phyloP scores from a whole-genome alignment of 257 asterid genomes.

The Thymus quinquecostatus region DNA sequence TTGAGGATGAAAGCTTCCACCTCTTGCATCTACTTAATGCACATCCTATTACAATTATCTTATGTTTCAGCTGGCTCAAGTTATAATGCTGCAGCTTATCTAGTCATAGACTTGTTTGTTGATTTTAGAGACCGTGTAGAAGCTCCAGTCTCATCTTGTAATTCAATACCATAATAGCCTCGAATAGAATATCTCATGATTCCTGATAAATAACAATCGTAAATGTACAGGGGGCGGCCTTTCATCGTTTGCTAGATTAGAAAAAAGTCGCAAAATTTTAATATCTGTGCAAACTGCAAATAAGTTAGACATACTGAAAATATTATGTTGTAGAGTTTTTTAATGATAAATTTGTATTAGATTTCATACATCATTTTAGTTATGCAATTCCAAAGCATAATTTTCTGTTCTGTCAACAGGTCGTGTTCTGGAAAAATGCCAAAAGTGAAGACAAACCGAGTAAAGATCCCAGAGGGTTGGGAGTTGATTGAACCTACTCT shows the following conservation, averaged over 20 bases:
- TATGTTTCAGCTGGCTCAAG: slow-evolving; percentile 1
- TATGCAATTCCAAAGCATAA: not conserved
- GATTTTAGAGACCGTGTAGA: not conserved
- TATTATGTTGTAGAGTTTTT: not conserved
- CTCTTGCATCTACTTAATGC: not conserved
- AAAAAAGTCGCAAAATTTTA: not conserved
- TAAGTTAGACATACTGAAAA: too few relatives aligned
- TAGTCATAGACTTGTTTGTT: not conserved
- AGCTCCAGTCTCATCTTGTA: not conserved
- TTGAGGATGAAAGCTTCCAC: not conserved
- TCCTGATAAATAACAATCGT: not conserved
- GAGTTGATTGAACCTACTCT: slow-evolving; percentile 92
- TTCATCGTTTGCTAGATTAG: not conserved
- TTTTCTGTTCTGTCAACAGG: not conserved
- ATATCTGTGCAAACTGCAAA: too few relatives aligned
- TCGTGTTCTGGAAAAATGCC: slow-evolving; percentile 59
- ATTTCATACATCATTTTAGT: not conserved
- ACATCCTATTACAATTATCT: not conserved
- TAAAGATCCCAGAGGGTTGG: slow-evolving; percentile 89
- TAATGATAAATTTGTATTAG: not conserved
- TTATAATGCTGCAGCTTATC: not conserved
- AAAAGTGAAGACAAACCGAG: slow-evolving; percentile 86
- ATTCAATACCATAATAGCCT: not conserved
- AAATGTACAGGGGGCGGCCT: too few relatives aligned
- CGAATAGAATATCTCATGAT: not conserved